Evolutionary conservation across 805 yeast species (phyloP), one percentile per base, ranked within the genome.

Genomic region (Saccharomycopsis javanensis): DNA sequence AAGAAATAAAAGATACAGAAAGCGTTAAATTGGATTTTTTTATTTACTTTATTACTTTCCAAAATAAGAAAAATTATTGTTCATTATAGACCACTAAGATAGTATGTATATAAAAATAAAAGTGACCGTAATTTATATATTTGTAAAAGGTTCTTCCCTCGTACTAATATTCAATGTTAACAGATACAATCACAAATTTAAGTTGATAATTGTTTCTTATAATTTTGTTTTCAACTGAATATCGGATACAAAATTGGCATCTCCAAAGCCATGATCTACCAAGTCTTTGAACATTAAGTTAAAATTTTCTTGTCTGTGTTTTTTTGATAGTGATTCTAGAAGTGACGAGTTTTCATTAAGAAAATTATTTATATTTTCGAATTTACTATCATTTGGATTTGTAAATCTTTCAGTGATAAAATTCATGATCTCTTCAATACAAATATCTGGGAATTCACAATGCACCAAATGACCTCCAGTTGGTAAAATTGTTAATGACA

Each of bases 1-100:
- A 61, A 70, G 53, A 71, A 68, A 53, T 64, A 68, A 55, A 71
- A 70, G 61, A 71, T 56, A 31, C 28, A 52, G 23, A n/a, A 56
- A 48, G 48, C 28, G 48, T 42, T 42, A 20, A 16, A 16, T 5
- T 31, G 13, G 35, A 31, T 31, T 11, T 11, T 8, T 31, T 31
- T 15, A 31, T 3, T 5, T 11, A 31, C 35, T 3, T 11, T 31
- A 31, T 3, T 31, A 31, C 13, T 4, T 31, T 11, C 13, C 13
- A 31, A 5, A 31, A n/a, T n/a, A n/a, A n/a, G n/a, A n/a, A n/a
- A n/a, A n/a, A n/a, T n/a, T n/a, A n/a, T n/a, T n/a, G n/a, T n/a
- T 31, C 15, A 31, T 31, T 30, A 31, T 5, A 31, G 35, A 31
- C 13, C 13, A 31, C 11, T 5, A 31, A 31, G 11, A 31, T 31